Percentiles rank a stretch among this genome's conserved stretches.
These are phyloP conservation scores for Davidsoniella virescens DNA, from an alignment of 2,329 filamentous ascomycete species.

Conservation along the genomic window DNA sequence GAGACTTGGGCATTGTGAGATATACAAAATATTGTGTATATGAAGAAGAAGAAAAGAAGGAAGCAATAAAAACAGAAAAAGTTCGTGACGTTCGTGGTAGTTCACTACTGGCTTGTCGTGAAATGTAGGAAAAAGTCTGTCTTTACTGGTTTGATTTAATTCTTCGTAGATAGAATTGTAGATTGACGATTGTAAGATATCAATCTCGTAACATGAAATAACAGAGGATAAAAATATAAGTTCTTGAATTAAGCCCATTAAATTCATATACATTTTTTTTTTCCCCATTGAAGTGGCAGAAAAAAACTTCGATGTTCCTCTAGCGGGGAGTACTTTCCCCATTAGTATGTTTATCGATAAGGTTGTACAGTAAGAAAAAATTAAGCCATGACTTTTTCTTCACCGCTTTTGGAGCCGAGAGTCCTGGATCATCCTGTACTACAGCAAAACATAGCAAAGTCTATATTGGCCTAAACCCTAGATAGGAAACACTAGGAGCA, in stretches of 20 bases:
- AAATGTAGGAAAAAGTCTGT: slow-evolving; percentile 1
- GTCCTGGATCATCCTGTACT: too few species aligned
- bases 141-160: background rate
- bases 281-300: background rate
- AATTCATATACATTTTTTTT: background rate
- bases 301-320: slow-evolving; percentile 4
- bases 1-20: slow-evolving; percentile 79
- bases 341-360: slow-evolving; percentile 9
- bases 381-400: background rate
- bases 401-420: slow-evolving; percentile 4
- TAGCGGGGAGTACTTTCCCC: slow-evolving; percentile 6
- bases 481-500: too few species aligned
- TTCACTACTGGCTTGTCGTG: background rate
- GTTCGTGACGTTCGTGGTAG: background rate
- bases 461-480: too few species aligned
- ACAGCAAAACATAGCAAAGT: too few species aligned
- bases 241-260: too few species aligned
- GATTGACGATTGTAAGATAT: background rate
- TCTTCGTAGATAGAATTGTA: slow-evolving; percentile 11
- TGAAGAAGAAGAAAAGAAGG: background rate
- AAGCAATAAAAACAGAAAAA: background rate
- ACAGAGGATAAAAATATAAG: too few species aligned
- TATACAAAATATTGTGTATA: background rate
- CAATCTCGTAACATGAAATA: too few species aligned
- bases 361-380: background rate